These are phyloP conservation scores for Cladosporium sp. DNA, from an alignment of 2,329 filamentous ascomycete genomes.

Conservation along the genomic window DNA sequence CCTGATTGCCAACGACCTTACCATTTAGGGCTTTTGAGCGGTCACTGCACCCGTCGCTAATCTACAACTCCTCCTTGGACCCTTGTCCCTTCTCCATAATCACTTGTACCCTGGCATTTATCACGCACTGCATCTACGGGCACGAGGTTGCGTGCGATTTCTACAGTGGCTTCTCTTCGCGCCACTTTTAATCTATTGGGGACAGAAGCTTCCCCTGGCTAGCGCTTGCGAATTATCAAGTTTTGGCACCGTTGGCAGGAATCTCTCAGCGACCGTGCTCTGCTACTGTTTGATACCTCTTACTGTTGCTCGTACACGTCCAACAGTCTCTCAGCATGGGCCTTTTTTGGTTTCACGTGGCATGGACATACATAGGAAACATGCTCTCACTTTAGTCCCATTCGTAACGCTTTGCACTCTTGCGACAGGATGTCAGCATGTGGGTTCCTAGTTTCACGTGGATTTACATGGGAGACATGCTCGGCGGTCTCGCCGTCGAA, in stretches of 20 bases:
- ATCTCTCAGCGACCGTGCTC: neutral
- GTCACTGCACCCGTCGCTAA: neutral
- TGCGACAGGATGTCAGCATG: neutral
- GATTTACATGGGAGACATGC: neutral
- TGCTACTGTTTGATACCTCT: neutral
- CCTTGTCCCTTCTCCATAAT: neutral
- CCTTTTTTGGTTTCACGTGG: neutral
- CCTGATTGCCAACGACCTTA: neutral
- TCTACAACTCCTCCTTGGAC: neutral
- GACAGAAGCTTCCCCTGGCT: neutral
- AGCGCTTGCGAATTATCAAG: neutral
- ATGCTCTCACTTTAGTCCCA: neutral
- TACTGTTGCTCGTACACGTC: neutral
- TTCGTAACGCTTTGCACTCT: neutral
- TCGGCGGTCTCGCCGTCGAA: neutral
- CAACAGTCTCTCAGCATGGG: neutral
- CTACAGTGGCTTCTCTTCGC: no score
- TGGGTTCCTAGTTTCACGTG: neutral
- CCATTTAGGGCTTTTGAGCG: neutral
- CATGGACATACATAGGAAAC: neutral
- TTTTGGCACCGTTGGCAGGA: neutral
- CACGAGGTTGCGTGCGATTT: neutral
- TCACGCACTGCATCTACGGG: neutral
- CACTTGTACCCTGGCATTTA: neutral
- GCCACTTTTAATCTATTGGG: neutral